A percentile compares a stretch with the other conserved stretches of the same genome.
Conservation (phyloP, 2,329 filamentous ascomycete species). For the Chrysoporthe deuterocubensis region DNA sequence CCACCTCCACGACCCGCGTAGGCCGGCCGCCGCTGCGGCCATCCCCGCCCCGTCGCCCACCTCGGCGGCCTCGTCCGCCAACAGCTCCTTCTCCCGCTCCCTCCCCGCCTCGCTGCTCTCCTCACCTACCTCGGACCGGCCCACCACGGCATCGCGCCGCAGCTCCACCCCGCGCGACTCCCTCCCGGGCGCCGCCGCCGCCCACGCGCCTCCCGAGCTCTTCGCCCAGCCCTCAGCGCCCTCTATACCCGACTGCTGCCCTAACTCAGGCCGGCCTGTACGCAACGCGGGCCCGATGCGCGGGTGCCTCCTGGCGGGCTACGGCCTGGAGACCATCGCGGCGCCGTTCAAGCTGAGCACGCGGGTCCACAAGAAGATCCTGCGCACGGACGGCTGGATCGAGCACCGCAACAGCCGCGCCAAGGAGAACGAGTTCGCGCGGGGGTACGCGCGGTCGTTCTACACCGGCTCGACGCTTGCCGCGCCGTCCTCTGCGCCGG, state of each 20-base stretch:
- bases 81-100: slow-evolving; percentile 18
- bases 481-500: slow-evolving; percentile 2
- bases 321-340: slow-evolving; percentile 54
- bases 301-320: slow-evolving; percentile 58
- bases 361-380: slow-evolving; percentile 53
- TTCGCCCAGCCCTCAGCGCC: not conserved
- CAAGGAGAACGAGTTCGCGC: slow-evolving; percentile 49
- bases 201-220: slow-evolving; percentile 11
- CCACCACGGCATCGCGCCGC: slow-evolving; percentile 6
- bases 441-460: slow-evolving; percentile 59
- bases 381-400: slow-evolving; percentile 54
- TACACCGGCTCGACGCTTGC: slow-evolving; percentile 42
- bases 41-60: not conserved
- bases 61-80: slow-evolving; percentile 17
- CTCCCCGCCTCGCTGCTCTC: slow-evolving; percentile 23
- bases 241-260: slow-evolving; percentile 30
- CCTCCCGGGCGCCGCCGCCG: not conserved
- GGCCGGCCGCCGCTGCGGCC: slow-evolving; percentile 11
- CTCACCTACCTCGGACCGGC: slow-evolving; percentile 20
- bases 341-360: slow-evolving; percentile 57
- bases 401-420: slow-evolving; percentile 53
- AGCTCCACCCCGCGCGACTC: slow-evolving; percentile 29
- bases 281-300: slow-evolving; percentile 39
- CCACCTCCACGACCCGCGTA: slow-evolving; percentile 28
- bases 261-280: slow-evolving; percentile 25